Conservation (phyloP, 2,329 filamentous ascomycete species). For the Aspergillus alliaceus region DNA sequence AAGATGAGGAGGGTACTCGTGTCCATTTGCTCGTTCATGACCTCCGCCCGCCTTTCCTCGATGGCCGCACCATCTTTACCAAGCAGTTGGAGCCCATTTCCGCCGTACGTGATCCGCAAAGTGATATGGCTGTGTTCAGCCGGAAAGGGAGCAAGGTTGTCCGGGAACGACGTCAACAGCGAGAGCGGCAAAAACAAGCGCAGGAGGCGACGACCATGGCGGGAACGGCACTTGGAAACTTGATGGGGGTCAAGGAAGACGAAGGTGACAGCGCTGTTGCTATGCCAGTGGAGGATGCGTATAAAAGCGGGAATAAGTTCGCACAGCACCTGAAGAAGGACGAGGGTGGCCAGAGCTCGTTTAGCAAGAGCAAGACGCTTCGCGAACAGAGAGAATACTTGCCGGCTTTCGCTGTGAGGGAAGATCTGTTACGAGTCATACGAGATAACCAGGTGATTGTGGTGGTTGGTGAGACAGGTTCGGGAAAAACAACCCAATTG, state of each 20-base stretch:
- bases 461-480: constrained; percentile 95
- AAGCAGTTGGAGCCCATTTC: constrained; percentile 95
- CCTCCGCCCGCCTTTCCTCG: constrained; percentile 87
- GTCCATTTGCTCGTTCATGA: constrained; percentile 93
- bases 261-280: constrained; percentile 83
- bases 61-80: constrained; percentile 93
- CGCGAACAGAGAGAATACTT: constrained; percentile 89
- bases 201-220: constrained; percentile 92
- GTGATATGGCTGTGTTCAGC: constrained; percentile 98
- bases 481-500: constrained; percentile 94
- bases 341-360: constrained; percentile 78
- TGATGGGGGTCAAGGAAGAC: constrained; percentile 94
- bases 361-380: constrained; percentile 88
- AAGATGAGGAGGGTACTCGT: constrained; percentile 82
- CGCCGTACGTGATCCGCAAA: constrained; percentile 88
- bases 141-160: constrained; percentile 93
- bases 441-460: constrained; percentile 96
- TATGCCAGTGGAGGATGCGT: constrained; percentile 69
- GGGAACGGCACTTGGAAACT: constrained; percentile 86
- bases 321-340: constrained; percentile 85
- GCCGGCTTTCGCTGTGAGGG: constrained; percentile 92
- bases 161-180: constrained; percentile 84
- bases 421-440: constrained; percentile 88
- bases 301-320: constrained; percentile 73
- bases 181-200: constrained; percentile 89